Evolutionary conservation across 2,329 filamentous ascomycete species (phyloP), one percentile per base, ranked within the genome.

Genomic region (Pseudocercospora ulei): DNA sequence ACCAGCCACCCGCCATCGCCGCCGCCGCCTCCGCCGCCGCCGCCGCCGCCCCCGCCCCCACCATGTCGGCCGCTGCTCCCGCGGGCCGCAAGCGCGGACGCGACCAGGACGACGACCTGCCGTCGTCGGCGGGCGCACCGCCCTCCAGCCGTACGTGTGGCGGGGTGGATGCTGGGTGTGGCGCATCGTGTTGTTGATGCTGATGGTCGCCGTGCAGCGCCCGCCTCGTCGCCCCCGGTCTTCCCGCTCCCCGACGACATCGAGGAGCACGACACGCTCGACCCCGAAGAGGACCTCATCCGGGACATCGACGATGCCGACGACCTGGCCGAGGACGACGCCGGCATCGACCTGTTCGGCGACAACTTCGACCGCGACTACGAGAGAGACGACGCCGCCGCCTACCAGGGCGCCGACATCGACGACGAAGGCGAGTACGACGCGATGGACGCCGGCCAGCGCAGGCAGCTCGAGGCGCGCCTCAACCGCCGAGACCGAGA

Each of bases 391-490:
- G 67, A 75, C 46, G 66, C 71, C 39, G 70, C 73, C 43, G 59
- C 59, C 25, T 92, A 92, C 57, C 78, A 80, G 47, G 75, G 69
- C 11, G 70, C 74, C 31, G 82, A 78, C 48, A 70, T 90, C 43
- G 84, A 92, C 51, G 83, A 90, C 48, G 80, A 84, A 20, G 78
- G 71, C 37, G 77, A 88, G 3, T 87, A 78, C 46, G 80, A 78
- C 2, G 73, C 74, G 19, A 70, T 90, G 59, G 75, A 80, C 49
- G 59, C 76, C 11, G 80, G n/a, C n/a, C 72, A 9, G 68, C 73
- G 83, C 56, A 71, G 83, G 52, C 71, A 73, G 41, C 73, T 90
- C 13, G 83, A 90, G 55, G 74, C 75, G 17, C 76, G 78, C 46
- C 67, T 92, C 45, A 78, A 80, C 61, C 75, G 76, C 45, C 73